Evolutionary conservation across 2,329 filamentous ascomycete species (phyloP).

Genomic region (Diaporthe batatas): DNA sequence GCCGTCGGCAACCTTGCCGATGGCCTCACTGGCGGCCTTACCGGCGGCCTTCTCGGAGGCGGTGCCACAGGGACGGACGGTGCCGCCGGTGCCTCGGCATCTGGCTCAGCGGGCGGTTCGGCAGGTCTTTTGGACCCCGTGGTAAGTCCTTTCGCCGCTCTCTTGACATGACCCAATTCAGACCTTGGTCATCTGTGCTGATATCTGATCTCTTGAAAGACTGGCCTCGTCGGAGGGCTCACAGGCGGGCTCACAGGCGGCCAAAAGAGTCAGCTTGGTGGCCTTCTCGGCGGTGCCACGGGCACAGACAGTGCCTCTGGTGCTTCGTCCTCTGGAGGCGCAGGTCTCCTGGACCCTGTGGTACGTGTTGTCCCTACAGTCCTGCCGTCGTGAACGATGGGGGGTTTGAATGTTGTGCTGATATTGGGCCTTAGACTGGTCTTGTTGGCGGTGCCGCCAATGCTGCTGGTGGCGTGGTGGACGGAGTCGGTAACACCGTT

Average conservation of each 20-base stretch:
- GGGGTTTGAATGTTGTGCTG: not conserved
- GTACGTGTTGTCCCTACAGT: conserved; percentile 5
- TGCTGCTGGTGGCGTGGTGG: not conserved
- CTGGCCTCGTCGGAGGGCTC: conserved; percentile 24
- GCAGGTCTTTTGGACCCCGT: conserved; percentile 10
- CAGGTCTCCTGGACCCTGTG: conserved; percentile 1
- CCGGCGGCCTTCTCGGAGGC: not conserved
- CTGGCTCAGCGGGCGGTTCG: not conserved
- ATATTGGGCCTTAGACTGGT: conserved; percentile 2
- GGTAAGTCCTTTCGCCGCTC: not conserved
- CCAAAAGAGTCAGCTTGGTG: not conserved
- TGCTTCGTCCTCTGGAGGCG: conserved; percentile 11
- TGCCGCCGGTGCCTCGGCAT: not conserved
- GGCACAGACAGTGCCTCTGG: conserved; percentile 12
- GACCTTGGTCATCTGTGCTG: not conserved
- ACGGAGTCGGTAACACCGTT: conserved; percentile 1
- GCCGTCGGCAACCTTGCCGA: conserved; percentile 1
- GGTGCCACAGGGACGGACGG: not conserved
- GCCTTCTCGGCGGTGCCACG: not conserved
- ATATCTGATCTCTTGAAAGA: not conserved
- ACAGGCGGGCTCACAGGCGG: conserved; percentile 14
- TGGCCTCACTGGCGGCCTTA: no score
- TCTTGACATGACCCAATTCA: not conserved
- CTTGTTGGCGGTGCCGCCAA: conserved; percentile 28
- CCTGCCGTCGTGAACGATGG: not conserved